Percentiles rank a stretch among this genome's conserved stretches.
Evolutionary conservation across 108 stramenopile genomes (phyloP).

Genomic region (Cyclotella cryptica): DNA sequence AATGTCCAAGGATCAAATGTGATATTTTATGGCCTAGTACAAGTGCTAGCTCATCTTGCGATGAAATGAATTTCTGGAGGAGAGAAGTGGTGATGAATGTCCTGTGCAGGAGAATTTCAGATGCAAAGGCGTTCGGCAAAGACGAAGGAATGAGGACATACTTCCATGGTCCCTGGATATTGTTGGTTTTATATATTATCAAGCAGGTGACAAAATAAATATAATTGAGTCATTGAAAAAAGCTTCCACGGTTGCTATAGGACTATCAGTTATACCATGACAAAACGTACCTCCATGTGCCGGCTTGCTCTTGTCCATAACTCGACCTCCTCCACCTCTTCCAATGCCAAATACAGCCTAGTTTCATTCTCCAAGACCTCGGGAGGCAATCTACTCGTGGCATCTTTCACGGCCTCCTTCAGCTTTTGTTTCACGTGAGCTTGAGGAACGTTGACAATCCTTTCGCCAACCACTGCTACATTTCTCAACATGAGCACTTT

Average conservation of each 20-base stretch:
- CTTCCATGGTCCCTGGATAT: conserved; percentile 38
- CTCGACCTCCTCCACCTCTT: conserved; percentile 37
- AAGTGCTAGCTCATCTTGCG: conserved; percentile 85
- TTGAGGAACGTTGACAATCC: conserved; percentile 80
- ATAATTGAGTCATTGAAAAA: not conserved
- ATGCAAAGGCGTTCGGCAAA: conserved; percentile 84
- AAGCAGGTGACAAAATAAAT: no score
- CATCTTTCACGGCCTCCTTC: conserved; percentile 55
- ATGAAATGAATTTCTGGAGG: conserved; percentile 67
- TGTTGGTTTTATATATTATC: no score
- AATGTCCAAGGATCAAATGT: conserved; percentile 83
- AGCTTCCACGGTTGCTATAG: not conserved
- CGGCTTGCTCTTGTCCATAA: conserved; percentile 44
- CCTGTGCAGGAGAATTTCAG: conserved; percentile 83
- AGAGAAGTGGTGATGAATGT: conserved; percentile 85
- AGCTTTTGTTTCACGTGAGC: conserved; percentile 68
- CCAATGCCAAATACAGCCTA: conserved; percentile 36
- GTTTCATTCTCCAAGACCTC: conserved; percentile 43
- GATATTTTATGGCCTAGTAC: conserved; percentile 83
- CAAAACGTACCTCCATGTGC: conserved; percentile 37
- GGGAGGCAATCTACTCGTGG: conserved; percentile 35
- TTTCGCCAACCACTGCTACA: conserved; percentile 58
- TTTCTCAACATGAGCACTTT: conserved; percentile 44
- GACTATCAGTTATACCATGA: not conserved
- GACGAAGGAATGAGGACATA: conserved; percentile 64